phyloP scores from a whole-genome alignment of 2,329 filamentous ascomycete species.

The Arachnopeziza araneosa region DNA sequence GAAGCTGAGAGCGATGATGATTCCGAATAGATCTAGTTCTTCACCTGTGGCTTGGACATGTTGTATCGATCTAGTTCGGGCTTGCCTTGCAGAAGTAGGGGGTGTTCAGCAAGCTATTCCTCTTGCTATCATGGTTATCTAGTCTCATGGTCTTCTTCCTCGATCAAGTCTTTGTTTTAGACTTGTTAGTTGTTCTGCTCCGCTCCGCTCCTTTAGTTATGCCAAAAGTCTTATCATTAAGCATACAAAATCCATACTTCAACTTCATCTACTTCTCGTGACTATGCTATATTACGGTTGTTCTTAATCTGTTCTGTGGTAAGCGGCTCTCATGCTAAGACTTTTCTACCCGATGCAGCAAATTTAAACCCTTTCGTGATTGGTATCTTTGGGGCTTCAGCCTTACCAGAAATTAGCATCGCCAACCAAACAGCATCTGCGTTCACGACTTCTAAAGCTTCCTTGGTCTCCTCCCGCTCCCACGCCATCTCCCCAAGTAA shows the following conservation, averaged over 20 bases:
- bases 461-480: conserved; percentile 42
- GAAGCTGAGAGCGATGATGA: conserved; percentile 74
- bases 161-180: background rate
- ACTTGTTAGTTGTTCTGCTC: background rate
- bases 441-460: conserved; percentile 59
- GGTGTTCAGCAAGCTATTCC: background rate
- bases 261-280: background rate
- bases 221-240: conserved; percentile 8
- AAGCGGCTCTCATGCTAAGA: background rate
- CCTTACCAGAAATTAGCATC: conserved; percentile 27
- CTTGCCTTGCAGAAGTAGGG: background rate
- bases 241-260: background rate
- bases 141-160: background rate
- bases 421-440: conserved; percentile 72
- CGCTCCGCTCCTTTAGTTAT: background rate
- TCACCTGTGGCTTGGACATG: background rate
- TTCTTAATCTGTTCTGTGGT: background rate
- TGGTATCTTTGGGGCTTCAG: conserved; percentile 35
- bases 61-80: background rate
- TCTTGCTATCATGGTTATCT: background rate
- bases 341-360: conserved; percentile 1
- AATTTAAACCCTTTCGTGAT: conserved; percentile 38
- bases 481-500: conserved; percentile 50
- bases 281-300: background rate
- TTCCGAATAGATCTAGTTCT: conserved; percentile 4